phyloP scores from a whole-genome alignment of 768 basidiomycete species.

The Agrocybe chaxingu region DNA sequence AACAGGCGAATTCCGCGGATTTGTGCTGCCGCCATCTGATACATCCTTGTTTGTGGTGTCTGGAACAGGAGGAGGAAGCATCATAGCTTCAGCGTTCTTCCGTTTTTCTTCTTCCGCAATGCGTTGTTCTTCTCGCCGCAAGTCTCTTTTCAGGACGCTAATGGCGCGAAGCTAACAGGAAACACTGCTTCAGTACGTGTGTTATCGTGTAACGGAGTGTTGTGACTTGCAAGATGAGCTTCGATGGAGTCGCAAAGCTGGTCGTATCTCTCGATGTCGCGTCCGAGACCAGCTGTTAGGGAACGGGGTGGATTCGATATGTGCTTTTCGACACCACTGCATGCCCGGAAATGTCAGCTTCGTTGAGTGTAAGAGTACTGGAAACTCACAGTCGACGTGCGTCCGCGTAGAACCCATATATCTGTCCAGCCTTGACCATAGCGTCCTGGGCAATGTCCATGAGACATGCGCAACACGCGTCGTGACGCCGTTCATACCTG shows the following conservation, averaged over 20 bases:
- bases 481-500: conserved; percentile 36
- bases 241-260: conserved; percentile 79
- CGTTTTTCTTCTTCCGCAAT: conserved; percentile 32
- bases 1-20: conserved; percentile 28
- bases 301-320: conserved; percentile 63
- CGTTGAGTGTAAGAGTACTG: neutral
- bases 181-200: conserved; percentile 1
- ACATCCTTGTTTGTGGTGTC: conserved; percentile 24
- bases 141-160: conserved; percentile 66
- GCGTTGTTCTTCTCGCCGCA: conserved; percentile 57
- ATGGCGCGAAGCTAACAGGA: conserved; percentile 63
- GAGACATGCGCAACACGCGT: neutral
- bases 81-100: conserved; percentile 16
- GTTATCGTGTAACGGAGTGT: neutral
- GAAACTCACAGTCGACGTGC: conserved; percentile 56
- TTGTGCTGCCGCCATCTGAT: conserved; percentile 18
- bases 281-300: conserved; percentile 61
- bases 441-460: conserved; percentile 42
- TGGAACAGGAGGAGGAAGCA: conserved; percentile 19
- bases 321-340: conserved; percentile 56
- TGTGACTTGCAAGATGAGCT: conserved; percentile 54
- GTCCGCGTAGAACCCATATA: conserved; percentile 69
- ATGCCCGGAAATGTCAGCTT: conserved; percentile 1
- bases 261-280: conserved; percentile 76
- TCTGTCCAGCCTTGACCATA: conserved; percentile 67